phyloP scores from a whole-genome alignment of 1,284 basidiomycete species.

The Fomitiporia mediterranea region DNA sequence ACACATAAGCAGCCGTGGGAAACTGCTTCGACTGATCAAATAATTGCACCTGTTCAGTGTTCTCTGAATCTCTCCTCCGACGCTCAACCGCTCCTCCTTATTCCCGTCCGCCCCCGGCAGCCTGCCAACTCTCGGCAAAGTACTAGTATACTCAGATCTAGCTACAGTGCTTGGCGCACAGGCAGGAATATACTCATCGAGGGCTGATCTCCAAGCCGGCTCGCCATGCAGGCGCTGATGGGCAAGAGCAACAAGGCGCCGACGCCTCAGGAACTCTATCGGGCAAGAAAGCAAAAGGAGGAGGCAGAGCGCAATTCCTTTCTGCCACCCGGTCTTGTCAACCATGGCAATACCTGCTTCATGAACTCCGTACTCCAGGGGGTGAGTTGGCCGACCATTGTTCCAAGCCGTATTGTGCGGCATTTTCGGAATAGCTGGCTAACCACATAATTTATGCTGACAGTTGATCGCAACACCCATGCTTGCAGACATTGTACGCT shows the following conservation, averaged over 20 bases:
- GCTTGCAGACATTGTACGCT: conserved; percentile 55
- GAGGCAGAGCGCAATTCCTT: conserved; percentile 53
- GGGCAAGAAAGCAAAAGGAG: conserved; percentile 52
- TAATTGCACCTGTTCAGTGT: background rate
- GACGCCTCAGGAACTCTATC: conserved; percentile 61
- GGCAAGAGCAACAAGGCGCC: conserved; percentile 47
- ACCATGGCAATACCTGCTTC: conserved; percentile 90
- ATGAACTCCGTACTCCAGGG: conserved; percentile 86
- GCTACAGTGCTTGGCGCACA: too few relatives aligned
- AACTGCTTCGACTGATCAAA: background rate
- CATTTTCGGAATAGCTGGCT: too few relatives aligned
- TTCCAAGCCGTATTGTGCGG: too few relatives aligned
- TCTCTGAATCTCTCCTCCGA: background rate
- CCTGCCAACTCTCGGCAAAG: background rate
- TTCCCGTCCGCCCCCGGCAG: background rate
- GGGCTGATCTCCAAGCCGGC: background rate
- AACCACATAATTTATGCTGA: too few relatives aligned
- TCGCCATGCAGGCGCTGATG: conserved; percentile 36
- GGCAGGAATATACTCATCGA: background rate
- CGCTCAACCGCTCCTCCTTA: background rate
- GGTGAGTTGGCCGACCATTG: conserved; percentile 37
- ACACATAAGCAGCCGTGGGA: too few relatives aligned
- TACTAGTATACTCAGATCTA: background rate
- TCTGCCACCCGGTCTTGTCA: conserved; percentile 72
- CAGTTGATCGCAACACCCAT: conserved; percentile 65